A percentile compares a stretch with the other conserved stretches of the same genome.
Evolutionary conservation across 805 yeast genomes (phyloP).

Genomic region (Saturnispora silvae): DNA sequence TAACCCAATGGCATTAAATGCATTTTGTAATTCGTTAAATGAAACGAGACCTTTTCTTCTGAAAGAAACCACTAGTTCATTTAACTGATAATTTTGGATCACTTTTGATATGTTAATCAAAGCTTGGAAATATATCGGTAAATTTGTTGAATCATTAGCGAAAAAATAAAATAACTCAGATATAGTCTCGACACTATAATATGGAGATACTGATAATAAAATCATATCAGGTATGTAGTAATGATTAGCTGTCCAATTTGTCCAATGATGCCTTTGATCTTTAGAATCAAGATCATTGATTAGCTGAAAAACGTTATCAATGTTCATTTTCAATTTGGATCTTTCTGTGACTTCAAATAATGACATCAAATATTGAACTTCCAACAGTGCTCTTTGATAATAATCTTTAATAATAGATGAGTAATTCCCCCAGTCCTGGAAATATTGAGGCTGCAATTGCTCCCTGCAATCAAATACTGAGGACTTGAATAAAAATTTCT

Average conservation of each 20-base stretch:
- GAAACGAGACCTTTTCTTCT: conserved; percentile 45
- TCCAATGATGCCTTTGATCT: conserved; percentile 19
- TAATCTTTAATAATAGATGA: conserved; percentile 32
- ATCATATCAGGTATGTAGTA: conserved; percentile 24
- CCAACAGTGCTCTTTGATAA: conserved; percentile 43
- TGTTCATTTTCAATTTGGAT: conserved; percentile 16
- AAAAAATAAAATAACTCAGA: conserved; percentile 35
- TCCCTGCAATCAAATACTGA: conserved; percentile 10
- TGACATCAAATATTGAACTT: conserved; percentile 36
- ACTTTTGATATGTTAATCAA: conserved; percentile 35
- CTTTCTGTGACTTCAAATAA: conserved; percentile 16
- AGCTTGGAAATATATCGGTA: conserved; percentile 49
- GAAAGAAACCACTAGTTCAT: conserved; percentile 31
- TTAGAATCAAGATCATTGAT: conserved; percentile 19
- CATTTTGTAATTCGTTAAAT: conserved; percentile 29
- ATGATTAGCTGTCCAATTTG: conserved; percentile 15
- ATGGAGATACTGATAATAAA: conserved; percentile 36
- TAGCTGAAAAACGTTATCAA: conserved; percentile 16
- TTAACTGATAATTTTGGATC: conserved; percentile 33
- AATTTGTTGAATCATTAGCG: conserved; percentile 32
- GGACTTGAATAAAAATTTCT: conserved; percentile 36
- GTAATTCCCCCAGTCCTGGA: conserved; percentile 19
- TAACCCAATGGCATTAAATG: conserved; percentile 22
- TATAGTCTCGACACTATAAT: conserved; percentile 39
- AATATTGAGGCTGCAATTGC: conserved; percentile 20